Percentiles rank a stretch among this genome's conserved stretches.
Conservation (phyloP, 495 filamentous ascomycete species). For the Hyaloscypha bicolor region DNA sequence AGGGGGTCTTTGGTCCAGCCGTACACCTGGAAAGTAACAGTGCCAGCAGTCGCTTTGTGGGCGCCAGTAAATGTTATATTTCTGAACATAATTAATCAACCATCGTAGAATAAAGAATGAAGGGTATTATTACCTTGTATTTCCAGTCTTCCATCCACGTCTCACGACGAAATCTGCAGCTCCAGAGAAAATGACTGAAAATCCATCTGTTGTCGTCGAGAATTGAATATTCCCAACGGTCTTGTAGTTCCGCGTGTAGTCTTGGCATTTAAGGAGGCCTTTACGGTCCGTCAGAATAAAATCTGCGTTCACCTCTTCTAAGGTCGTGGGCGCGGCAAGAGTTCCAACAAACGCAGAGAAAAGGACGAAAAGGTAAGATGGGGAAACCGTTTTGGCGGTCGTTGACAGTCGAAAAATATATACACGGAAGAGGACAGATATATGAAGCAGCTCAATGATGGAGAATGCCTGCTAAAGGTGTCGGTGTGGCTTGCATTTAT, state of each 20-base stretch:
- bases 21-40: conserved; percentile 57
- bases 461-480: no score
- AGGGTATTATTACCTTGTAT: conserved; percentile 1
- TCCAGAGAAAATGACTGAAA: conserved; percentile 40
- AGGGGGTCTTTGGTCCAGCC: conserved; percentile 61
- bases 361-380: conserved; percentile 30
- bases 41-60: conserved; percentile 45
- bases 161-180: conserved; percentile 20
- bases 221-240: conserved; percentile 40
- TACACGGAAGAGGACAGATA: no score
- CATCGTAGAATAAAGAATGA: background rate
- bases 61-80: conserved; percentile 47
- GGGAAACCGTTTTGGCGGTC: conserved; percentile 30
- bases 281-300: background rate
- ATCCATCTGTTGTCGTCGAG: conserved; percentile 31
- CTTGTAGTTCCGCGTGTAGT: conserved; percentile 44
- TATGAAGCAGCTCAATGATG: no score
- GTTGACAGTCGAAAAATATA: background rate
- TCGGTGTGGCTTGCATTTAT: no score
- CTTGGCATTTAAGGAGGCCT: conserved; percentile 37
- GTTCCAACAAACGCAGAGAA: conserved; percentile 26
- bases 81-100: conserved; percentile 7
- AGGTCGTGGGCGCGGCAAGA: conserved; percentile 29
- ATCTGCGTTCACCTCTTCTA: conserved; percentile 1
- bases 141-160: conserved; percentile 24